Evolutionary conservation across 2,329 filamentous ascomycete species (phyloP), one percentile per base, ranked within the genome.

Genomic region (Colletotrichum salicis): DNA sequence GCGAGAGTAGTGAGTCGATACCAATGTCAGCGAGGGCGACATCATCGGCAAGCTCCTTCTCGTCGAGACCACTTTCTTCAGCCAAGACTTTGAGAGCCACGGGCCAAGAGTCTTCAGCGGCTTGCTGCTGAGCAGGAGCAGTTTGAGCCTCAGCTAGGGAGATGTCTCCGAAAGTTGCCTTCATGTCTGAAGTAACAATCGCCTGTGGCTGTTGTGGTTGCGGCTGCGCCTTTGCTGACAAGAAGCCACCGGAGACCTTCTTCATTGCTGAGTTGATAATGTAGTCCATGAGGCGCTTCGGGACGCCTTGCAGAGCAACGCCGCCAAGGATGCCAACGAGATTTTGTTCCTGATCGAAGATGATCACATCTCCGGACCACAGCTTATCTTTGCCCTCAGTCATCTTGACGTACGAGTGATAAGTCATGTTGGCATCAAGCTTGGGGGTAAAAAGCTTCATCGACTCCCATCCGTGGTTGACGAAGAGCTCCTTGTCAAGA

Each of bases 281-380:
- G 75, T 90, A 87, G 82, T 92, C 90, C 73, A 93, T 84, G 29
- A 91, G 84, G 75, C 88, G 87, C 76, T 91, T 90, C 29, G 91
- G 90, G 61, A 92, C 91, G 73, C 88, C 85, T 79, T 90, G 88
- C 84, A 93, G 92, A 80, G 90, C 90, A 75, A 93, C 85, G 60
- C 90, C 89, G 64, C 85, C 82, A 37, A 80, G 77, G 7, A 87
- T 76, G 29, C 84, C 86, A 1, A 88, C 84, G 33, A 88, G 80
- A 62, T 77, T 80, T 37, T 87, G 84, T 56, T 84, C 83, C 31
- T 89, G 84, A 67, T 89, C 87, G 73, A 89, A 79, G 71, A 87
- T 87, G n/a, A 85, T 86, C 73, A 89, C 86, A 45, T 87, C 87
- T 41, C 84, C 81, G 77, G 86, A 84, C 77, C 88, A 84, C 77